Base-by-base conservation (phyloP, 2,329 filamentous ascomycete genomes). In the Aureobasidium melanogenum region DNA sequence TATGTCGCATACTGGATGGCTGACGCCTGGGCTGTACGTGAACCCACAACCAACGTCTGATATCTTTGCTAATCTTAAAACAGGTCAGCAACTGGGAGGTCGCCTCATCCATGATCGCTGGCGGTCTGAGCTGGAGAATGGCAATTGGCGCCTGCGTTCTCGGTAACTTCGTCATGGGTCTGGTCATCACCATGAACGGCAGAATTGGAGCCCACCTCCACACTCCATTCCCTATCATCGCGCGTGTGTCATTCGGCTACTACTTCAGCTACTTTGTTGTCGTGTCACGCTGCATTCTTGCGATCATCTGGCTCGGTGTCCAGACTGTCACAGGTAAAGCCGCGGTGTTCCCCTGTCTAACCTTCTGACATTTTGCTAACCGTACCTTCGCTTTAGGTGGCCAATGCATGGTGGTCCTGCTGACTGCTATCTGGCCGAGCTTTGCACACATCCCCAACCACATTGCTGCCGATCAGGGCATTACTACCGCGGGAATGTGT, bases 231-330 rank as follows among this genome's bases (percentile, higher is more conserved):
- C 80, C 81, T 0, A 80, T 84, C 19, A 75, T 82, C 34, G 77
- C 79, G 0, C 76, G 82, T 41, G 79, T 80, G 5, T 78, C 77
- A 52, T 84, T 80, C 78, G 82, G 81, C 0, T 81, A 83, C 67
- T 82, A 77, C 74, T 80, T 80, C 52, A 79, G 77, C 26, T 83
- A 83, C 67, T 70, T 83, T 28, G 76, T 80, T 14, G 79, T 84
- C 51, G 66, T 83, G 6, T 82, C 80, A 0, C 76, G 81, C 12
- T 74, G 77, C 19, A 77, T 84, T 39, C 74, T 84, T 5, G 80
- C 79, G 5, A 67, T 81, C 22, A 81, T 83, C 69, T 82, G 81
- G 85, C 72, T 56, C 17, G 56, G 61, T 1, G 55, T 59, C 10
- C 84, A 88, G 65, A 82, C 81, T 36, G 83, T 84, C 66, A 85